Percentiles rank a stretch among this genome's conserved stretches.
phyloP scores from a whole-genome alignment of 2,329 filamentous ascomycete genomes.

The Nannizzia gypsea region DNA sequence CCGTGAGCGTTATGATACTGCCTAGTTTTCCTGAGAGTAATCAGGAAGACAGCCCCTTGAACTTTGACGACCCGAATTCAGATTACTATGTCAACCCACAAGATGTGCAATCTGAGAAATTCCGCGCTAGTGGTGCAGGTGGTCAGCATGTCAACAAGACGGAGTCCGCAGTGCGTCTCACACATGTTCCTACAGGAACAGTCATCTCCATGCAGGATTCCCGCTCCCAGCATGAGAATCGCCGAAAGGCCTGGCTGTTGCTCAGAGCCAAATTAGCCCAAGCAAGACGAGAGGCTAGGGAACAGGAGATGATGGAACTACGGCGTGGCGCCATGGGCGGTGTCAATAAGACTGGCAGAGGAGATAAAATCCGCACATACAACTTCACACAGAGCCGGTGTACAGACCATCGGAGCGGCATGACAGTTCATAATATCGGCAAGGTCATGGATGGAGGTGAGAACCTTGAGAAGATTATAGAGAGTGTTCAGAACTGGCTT shows the following conservation, averaged over 20 bases:
- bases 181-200: conserved; percentile 75
- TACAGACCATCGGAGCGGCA: conserved; percentile 73
- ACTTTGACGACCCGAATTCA: conserved; percentile 72
- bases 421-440: conserved; percentile 68
- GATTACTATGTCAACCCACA: conserved; percentile 81
- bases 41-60: conserved; percentile 41
- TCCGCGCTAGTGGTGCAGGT: conserved; percentile 83
- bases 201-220: conserved; percentile 87
- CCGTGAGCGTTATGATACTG: conserved; percentile 82
- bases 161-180: conserved; percentile 86
- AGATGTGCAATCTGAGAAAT: conserved; percentile 75
- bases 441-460: conserved; percentile 67
- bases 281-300: conserved; percentile 64
- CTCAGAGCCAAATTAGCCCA: conserved; percentile 74
- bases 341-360: conserved; percentile 68
- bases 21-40: conserved; percentile 58
- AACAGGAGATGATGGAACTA: conserved; percentile 64
- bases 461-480: conserved; percentile 61
- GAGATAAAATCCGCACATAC: conserved; percentile 90
- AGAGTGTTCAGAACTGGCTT: conserved; percentile 66
- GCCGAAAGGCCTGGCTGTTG: conserved; percentile 75
- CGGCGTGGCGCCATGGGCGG: conserved; percentile 67
- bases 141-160: conserved; percentile 99
- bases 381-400: conserved; percentile 70
- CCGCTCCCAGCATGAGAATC: conserved; percentile 79